Base-by-base conservation (phyloP, 306 rosid genomes). In the Calophaca sinica region DNA sequence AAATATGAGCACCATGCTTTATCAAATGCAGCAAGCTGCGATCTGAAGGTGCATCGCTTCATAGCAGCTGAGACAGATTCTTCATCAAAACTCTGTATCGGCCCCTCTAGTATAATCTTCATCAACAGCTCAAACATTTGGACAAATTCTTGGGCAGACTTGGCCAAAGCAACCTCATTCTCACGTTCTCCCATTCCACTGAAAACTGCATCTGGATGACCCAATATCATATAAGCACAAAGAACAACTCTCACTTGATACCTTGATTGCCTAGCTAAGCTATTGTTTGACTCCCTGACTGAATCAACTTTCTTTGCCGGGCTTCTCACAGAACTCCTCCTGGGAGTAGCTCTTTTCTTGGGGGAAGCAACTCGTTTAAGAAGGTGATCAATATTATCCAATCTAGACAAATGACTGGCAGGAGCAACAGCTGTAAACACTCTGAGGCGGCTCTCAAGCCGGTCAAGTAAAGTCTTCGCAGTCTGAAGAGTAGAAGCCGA, bases 1-100 rank as follows among this genome's bases (percentile, higher is more conserved):
- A 94, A 78, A 85, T 94, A 94, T 12, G 88, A 80, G 86, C 98
- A 94, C 98, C 98, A 94, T 38, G 93, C 96, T 88, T 88, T 90
- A 84, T 94, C 97, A 73, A 94, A 94, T 67, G 85, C 87, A 57
- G 81, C 85, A 62, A 94, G 90, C 89, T 94, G 99, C 64, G 91
- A 83, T 81, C 96, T 83, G 80, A 94, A 94, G 70, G 96, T 88
- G 63, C 80, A 85, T 6, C 80, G 85, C 77, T 86, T 90, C 61
- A 86, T 44, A 48, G 54, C 46, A 76, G 76, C 68, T 20, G 87
- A 78, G 51, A 73, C 86, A 69, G 83, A 76, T 73, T 89, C 90
- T 41, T 86, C 90, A 70, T 88, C 91, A 63, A 83, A 86, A 78
- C 85, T 82, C 50, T 73, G 86, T 3, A 86, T 78, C 5, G 96